Percentiles rank a stretch among this genome's conserved stretches.
phyloP scores from a whole-genome alignment of 169 alveolate genomes.

The Cryptosporidium andersoni region DNA sequence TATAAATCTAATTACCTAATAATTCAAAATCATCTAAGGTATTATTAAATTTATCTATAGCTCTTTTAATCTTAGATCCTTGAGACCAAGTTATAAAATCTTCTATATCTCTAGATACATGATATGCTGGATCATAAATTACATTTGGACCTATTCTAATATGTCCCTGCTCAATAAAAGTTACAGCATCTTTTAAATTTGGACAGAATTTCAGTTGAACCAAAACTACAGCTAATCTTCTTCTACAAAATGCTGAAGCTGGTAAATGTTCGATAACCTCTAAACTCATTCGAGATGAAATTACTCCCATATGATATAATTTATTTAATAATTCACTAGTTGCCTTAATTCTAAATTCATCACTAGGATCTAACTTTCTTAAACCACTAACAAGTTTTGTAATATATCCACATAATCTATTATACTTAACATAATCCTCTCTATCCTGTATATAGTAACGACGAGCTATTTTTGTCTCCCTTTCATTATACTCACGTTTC shows the following conservation, averaged over 20 bases:
- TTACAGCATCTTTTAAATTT: constrained; percentile 92
- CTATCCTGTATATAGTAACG: constrained; percentile 95
- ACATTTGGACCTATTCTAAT: constrained; percentile 94
- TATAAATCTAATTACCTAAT: constrained; percentile 44
- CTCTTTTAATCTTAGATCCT: constrained; percentile 88
- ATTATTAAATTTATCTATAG: constrained; percentile 86
- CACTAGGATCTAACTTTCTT: constrained; percentile 90
- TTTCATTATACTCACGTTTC: constrained; percentile 90
- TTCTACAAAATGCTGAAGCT: constrained; percentile 95
- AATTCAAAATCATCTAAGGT: constrained; percentile 90
- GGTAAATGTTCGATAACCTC: constrained; percentile 90
- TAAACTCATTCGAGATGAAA: constrained; percentile 87
- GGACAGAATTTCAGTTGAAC: constrained; percentile 92
- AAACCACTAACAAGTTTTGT: constrained; percentile 90
- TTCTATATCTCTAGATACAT: constrained; percentile 94
- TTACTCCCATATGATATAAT: constrained; percentile 94
- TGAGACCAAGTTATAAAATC: constrained; percentile 97
- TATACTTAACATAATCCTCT: constrained; percentile 96
- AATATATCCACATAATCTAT: constrained; percentile 92
- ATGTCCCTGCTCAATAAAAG: constrained; percentile 96
- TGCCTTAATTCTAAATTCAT: constrained; percentile 90
- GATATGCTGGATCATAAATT: constrained; percentile 94
- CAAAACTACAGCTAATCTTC: constrained; percentile 95
- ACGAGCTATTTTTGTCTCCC: constrained; percentile 92
- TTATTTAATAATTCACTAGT: constrained; percentile 92